Evolutionary conservation across 2,329 filamentous ascomycete species (phyloP), one percentile per base, ranked within the genome.

Genomic region (Stachybotrys elegans): DNA sequence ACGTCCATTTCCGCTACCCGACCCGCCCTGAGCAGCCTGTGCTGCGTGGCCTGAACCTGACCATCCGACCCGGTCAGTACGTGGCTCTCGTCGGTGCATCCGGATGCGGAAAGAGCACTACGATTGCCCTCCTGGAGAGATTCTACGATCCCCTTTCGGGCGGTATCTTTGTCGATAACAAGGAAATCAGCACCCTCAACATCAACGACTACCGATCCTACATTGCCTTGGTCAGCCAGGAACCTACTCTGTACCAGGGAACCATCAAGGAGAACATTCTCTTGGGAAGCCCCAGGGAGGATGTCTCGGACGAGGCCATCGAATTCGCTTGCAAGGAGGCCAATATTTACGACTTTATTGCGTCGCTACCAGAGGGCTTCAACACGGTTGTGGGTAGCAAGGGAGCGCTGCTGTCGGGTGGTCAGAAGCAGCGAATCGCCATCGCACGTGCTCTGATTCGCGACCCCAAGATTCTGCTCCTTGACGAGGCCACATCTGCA

Each of bases 1-100:
- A 94, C 52, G 90, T 97, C 2, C 89, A 95, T 62, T 97, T 96
- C 76, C 81, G 89, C 34, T 98, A 97, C 58, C 91, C 92, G 0
- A 95, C 89, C 0, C 81, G 93, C 1, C 87, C 88, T 0, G 89
- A 95, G 54, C 88, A 95, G 54, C 88, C 89, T n/a, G 89, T 97
- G 1, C 81, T 97, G 3, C 85, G 88, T 22, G 92, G 91, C 0
- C 73, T 96, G 11, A 84, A 92, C 63, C 73, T 92, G 6, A 72
- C 69, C 13, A 79, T 92, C 34, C 79, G 82, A 22, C 86, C 87
- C 0, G 88, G 88, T 4, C 86, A 92, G 60, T 93, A 92, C 55
- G 78, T 92, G 7, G 93, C 92, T 0, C 78, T 97, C 3, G 93
- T 97, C 8, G 93, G 93, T n/a, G 86, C 92, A 0, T 93, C 86